These are phyloP conservation scores for Colletotrichum tofieldiae DNA, from an alignment of 2,329 filamentous ascomycete genomes.

Conservation along the genomic window DNA sequence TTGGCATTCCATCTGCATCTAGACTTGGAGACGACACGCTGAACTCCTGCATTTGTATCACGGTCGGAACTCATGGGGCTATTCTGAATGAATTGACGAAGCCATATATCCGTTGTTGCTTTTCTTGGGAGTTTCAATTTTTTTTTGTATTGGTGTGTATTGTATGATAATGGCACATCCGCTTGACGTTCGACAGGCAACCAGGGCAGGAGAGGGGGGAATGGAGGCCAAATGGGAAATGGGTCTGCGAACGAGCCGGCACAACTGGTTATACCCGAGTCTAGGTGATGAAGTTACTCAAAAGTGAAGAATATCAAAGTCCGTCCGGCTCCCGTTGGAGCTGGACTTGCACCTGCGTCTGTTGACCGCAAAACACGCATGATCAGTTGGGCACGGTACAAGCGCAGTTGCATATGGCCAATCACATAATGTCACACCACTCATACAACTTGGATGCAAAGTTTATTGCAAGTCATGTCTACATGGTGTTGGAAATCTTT, in stretches of 20 bases:
- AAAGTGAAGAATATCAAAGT: not conserved
- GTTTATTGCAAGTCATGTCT: not conserved
- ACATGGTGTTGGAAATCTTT: not conserved
- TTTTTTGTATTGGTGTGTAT: slow-evolving; percentile 9
- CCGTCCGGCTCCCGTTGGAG: not conserved
- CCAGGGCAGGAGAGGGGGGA: not conserved
- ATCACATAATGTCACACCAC: too few species aligned
- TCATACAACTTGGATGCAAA: not conserved
- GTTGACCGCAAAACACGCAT: not conserved
- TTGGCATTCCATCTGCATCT: not conserved
- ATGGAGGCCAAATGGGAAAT: not conserved
- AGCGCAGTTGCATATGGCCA: not conserved
- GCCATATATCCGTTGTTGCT: not conserved
- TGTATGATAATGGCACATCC: not conserved
- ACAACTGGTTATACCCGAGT: slow-evolving; percentile 20
- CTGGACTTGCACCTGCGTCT: not conserved
- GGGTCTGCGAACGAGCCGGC: not conserved
- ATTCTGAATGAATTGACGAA: slow-evolving; percentile 38
- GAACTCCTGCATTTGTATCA: not conserved
- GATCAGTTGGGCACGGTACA: not conserved
- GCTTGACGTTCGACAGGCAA: not conserved
- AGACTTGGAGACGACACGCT: not conserved
- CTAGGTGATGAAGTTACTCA: slow-evolving; percentile 13
- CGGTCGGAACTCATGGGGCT: not conserved
- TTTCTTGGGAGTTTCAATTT: not conserved